These are phyloP conservation scores for Aspergillus pseudoterreus DNA, from an alignment of 2,329 filamentous ascomycete species.

Conservation along the genomic window DNA sequence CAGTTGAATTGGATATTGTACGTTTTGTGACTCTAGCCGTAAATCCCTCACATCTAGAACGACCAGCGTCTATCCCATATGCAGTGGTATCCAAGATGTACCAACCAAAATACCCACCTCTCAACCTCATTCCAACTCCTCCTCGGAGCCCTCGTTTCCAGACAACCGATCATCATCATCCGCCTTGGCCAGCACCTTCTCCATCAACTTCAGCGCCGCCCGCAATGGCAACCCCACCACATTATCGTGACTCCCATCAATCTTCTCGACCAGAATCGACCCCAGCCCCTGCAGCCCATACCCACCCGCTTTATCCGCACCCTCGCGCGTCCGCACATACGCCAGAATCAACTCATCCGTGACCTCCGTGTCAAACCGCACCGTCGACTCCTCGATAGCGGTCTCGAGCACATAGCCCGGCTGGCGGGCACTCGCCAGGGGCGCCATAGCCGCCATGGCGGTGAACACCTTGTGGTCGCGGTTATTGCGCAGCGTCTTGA, in stretches of 20 bases:
- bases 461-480: conserved; percentile 79
- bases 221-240: conserved; percentile 86
- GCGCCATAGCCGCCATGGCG: conserved; percentile 77
- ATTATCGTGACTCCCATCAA: conserved; percentile 90
- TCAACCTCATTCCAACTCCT: conserved; percentile 10
- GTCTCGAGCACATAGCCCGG: conserved; percentile 82
- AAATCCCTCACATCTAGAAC: conserved; percentile 1
- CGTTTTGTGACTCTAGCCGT: neutral
- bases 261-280: conserved; percentile 78
- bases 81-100: conserved; percentile 1
- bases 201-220: conserved; percentile 73
- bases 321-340: conserved; percentile 71
- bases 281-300: conserved; percentile 92
- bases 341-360: conserved; percentile 79
- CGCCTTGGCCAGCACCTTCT: conserved; percentile 78
- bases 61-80: conserved; percentile 6
- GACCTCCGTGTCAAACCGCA: conserved; percentile 73
- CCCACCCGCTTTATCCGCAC: conserved; percentile 91
- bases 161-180: conserved; percentile 57
- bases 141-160: conserved; percentile 35
- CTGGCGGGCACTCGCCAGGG: conserved; percentile 71
- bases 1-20: conserved; percentile 6
- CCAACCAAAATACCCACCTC: conserved; percentile 5
- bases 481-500: conserved; percentile 75
- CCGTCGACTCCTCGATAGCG: conserved; percentile 83